phyloP scores from a whole-genome alignment of 768 basidiomycete species.

The Chalciporus chontae region DNA sequence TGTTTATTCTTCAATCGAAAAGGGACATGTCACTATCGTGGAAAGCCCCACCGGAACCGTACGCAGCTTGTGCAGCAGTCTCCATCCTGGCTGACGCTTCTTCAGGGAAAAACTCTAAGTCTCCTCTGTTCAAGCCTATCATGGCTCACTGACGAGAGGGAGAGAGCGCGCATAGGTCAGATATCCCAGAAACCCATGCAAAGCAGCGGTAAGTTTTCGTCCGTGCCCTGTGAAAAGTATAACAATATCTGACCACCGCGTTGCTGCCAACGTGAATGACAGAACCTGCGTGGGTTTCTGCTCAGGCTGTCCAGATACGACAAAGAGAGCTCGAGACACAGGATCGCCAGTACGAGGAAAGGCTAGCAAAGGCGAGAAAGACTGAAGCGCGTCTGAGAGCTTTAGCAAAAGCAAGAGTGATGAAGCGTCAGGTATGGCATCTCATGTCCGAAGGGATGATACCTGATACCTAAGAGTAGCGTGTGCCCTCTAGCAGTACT shows the following conservation, averaged over 20 bases:
- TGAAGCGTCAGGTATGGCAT: slow-evolving; percentile 55
- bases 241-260: slow-evolving; percentile 19
- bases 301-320: slow-evolving; percentile 65
- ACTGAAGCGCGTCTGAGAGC: slow-evolving; percentile 55
- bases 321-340: slow-evolving; percentile 63
- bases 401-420: slow-evolving; percentile 51
- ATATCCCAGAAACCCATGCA: slow-evolving; percentile 34
- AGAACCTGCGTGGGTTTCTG: slow-evolving; percentile 75
- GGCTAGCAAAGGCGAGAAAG: slow-evolving; percentile 56
- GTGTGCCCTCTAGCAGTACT: slow-evolving; percentile 8
- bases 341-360: slow-evolving; percentile 60
- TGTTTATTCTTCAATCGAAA: slow-evolving; percentile 75
- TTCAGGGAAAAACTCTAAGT: slow-evolving; percentile 85
- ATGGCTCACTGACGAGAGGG: slow-evolving; percentile 70
- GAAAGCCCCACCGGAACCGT: slow-evolving; percentile 92
- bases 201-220: slow-evolving; percentile 23
- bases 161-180: slow-evolving; percentile 65
- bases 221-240: slow-evolving; percentile 1
- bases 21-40: slow-evolving; percentile 72
- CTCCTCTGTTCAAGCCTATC: slow-evolving; percentile 72
- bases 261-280: slow-evolving; percentile 8
- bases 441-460: background rate
- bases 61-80: slow-evolving; percentile 18
- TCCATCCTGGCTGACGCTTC: background rate
- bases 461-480: slow-evolving; percentile 19